A percentile compares a stretch with the other conserved stretches of the same genome.
Conservation (phyloP, 2,329 filamentous ascomycete species). For the Epichloe scottii region DNA sequence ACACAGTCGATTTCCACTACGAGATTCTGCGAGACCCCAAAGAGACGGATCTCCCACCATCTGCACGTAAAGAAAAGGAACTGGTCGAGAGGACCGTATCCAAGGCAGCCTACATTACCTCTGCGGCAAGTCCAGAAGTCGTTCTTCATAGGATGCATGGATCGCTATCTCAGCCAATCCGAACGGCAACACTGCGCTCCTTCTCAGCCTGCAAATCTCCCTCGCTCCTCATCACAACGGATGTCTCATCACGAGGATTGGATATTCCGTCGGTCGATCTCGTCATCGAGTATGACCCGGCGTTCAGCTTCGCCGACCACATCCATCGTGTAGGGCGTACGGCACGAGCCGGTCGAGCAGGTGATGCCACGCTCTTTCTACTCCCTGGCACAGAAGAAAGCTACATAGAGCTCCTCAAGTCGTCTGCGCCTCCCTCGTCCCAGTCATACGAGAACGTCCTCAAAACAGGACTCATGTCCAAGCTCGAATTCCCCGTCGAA, state of each 20-base stretch:
- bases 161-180: constrained; percentile 74
- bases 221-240: constrained; percentile 80
- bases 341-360: constrained; percentile 79
- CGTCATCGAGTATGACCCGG: constrained; percentile 91
- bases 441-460: constrained; percentile 42
- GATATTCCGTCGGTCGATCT: constrained; percentile 92
- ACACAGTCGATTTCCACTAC: constrained; percentile 95
- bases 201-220: constrained; percentile 66
- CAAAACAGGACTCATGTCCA: constrained; percentile 51
- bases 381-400: constrained; percentile 85
- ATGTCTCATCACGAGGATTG: constrained; percentile 88
- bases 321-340: constrained; percentile 91
- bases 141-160: constrained; percentile 80
- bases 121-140: constrained; percentile 59
- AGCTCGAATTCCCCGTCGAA: constrained; percentile 56
- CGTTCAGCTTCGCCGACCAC: constrained; percentile 87
- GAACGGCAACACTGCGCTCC: constrained; percentile 71
- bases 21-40: constrained; percentile 52
- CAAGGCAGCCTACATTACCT: constrained; percentile 59
- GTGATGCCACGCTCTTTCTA: constrained; percentile 79
- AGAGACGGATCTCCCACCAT: constrained; percentile 14
- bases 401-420: constrained; percentile 63
- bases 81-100: constrained; percentile 48
- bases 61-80: constrained; percentile 20
- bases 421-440: constrained; percentile 33